Percentiles rank a stretch among this genome's conserved stretches.
Evolutionary conservation across 2,329 filamentous ascomycete genomes (phyloP).

Genomic region (Botrytis fragariae): DNA sequence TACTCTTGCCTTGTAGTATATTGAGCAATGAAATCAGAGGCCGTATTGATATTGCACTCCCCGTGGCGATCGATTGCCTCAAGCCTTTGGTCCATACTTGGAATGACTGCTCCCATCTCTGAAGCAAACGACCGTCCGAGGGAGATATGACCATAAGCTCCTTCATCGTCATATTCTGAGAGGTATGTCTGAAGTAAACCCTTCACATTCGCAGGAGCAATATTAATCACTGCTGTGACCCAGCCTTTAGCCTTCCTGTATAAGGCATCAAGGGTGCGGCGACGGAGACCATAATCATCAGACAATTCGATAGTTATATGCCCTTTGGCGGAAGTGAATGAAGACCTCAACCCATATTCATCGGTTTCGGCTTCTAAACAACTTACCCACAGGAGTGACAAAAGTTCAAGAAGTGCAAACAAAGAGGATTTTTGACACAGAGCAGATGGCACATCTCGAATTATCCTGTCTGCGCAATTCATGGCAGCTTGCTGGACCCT

Average conservation of each 20-base stretch:
- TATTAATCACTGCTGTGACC: constrained; percentile 76
- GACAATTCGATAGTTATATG: constrained; percentile 86
- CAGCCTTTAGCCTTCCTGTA: constrained; percentile 75
- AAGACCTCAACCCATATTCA: constrained; percentile 82
- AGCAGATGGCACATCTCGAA: constrained; percentile 80
- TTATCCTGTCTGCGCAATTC: constrained; percentile 78
- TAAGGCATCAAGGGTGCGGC: constrained; percentile 73
- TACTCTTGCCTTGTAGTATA: constrained; percentile 98
- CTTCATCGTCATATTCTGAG: constrained; percentile 90
- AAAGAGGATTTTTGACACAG: constrained; percentile 87
- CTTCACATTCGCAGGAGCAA: constrained; percentile 91
- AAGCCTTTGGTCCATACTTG: constrained; percentile 80
- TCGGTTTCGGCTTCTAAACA: constrained; percentile 94
- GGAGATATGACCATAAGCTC: constrained; percentile 85
- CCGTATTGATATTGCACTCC: constrained; percentile 77
- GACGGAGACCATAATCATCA: constrained; percentile 83
- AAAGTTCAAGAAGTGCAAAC: constrained; percentile 86
- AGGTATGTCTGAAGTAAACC: constrained; percentile 94
- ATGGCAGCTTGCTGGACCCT: constrained; percentile 87
- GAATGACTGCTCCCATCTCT: constrained; percentile 86
- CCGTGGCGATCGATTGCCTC: constrained; percentile 75
- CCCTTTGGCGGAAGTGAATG: constrained; percentile 73
- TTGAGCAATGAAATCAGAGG: constrained; percentile 93
- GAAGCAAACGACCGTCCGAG: constrained; percentile 91
- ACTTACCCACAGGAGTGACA: constrained; percentile 92